Percentiles rank a stretch among this genome's conserved stretches.
Evolutionary conservation across 2,329 filamentous ascomycete species (phyloP).

Genomic region (Rutstroemia sp.): DNA sequence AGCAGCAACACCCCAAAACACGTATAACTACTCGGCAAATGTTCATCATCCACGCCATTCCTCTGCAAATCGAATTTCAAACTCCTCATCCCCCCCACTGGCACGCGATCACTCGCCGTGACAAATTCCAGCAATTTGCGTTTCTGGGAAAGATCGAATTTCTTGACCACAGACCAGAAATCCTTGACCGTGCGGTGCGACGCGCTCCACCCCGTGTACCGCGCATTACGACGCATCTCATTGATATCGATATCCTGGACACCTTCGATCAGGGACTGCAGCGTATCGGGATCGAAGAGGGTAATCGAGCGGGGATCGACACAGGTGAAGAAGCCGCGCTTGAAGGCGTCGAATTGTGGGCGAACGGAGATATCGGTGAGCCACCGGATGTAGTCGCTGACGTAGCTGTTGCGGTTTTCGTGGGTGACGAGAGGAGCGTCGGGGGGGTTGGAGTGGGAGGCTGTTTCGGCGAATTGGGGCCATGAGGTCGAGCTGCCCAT

Average conservation of each 20-base stretch:
- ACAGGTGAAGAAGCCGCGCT: constrained; percentile 70
- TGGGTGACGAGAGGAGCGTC: constrained; percentile 69
- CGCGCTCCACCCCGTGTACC: constrained; percentile 75
- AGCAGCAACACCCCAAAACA: constrained; percentile 86
- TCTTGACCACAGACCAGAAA: constrained; percentile 77
- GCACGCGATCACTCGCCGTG: constrained; percentile 84
- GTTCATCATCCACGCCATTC: constrained; percentile 57
- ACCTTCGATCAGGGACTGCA: constrained; percentile 79
- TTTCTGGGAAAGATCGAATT: constrained; percentile 61
- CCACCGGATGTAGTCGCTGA: constrained; percentile 79
- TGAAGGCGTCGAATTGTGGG: constrained; percentile 74
- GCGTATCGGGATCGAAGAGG: constrained; percentile 57
- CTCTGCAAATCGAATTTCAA: constrained; percentile 78
- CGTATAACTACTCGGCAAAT: constrained; percentile 80
- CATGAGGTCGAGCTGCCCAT: constrained; percentile 42
- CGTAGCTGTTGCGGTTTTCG: constrained; percentile 68
- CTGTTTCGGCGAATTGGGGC: constrained; percentile 42
- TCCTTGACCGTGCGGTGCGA: constrained; percentile 62
- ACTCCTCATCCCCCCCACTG: constrained; percentile 75
- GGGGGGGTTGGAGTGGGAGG: constrained; percentile 31
- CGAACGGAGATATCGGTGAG: constrained; percentile 70
- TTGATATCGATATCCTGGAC: constrained; percentile 70
- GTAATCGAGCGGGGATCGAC: constrained; percentile 62
- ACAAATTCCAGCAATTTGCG: constrained; percentile 84
- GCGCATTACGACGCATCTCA: constrained; percentile 62